Conservation (phyloP, 164 flowering plant genomes). For the Piper betle region DNA sequence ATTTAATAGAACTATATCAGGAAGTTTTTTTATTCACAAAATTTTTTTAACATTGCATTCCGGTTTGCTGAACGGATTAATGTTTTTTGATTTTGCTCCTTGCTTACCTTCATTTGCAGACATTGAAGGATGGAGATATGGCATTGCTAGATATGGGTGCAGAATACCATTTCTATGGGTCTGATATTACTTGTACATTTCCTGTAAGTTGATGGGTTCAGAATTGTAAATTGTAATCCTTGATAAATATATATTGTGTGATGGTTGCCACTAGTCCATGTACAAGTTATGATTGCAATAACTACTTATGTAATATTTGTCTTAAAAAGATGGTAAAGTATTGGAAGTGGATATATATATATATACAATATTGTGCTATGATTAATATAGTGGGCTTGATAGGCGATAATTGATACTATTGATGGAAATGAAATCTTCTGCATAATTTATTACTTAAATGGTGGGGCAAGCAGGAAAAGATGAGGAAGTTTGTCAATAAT, state of each 20-base stretch:
- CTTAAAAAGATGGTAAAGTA: neutral
- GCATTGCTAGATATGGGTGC: conserved; percentile 97
- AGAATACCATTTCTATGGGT: conserved; percentile 86
- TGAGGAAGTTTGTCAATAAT: no score
- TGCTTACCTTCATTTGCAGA: conserved; percentile 27
- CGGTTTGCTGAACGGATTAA: neutral
- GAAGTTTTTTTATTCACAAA: no score
- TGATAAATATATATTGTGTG: neutral
- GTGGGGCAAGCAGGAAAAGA: neutral
- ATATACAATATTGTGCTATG: neutral
- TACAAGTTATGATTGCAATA: neutral
- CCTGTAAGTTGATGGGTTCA: conserved; percentile 45
- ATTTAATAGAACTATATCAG: no score
- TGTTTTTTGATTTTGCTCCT: neutral
- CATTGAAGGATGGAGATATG: conserved; percentile 74
- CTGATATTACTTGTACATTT: conserved; percentile 90
- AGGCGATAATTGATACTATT: neutral
- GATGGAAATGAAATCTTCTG: neutral
- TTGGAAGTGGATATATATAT: neutral
- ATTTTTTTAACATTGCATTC: no score
- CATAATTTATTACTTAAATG: neutral
- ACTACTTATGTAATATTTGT: no score
- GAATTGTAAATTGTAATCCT: no score
- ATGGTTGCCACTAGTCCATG: neutral
- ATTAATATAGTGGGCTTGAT: neutral